A percentile compares a stretch with the other conserved stretches of the same genome.
Evolutionary conservation across 768 basidiomycete species (phyloP).

Genomic region (Calocybe indica): DNA sequence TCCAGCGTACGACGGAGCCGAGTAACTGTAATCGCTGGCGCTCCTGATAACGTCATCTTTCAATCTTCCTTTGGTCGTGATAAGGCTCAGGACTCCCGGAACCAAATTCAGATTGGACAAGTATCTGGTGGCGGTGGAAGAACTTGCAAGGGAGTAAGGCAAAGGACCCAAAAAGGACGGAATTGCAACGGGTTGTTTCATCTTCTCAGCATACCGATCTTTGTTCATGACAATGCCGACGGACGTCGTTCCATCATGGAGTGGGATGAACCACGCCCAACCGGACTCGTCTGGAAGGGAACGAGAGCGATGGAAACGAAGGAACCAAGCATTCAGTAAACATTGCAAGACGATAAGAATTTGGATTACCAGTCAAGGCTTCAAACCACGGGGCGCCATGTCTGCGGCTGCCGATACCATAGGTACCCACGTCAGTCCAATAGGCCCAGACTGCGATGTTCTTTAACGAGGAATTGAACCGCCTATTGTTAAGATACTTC

Average conservation of each 20-base stretch:
- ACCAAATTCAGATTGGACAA: conserved; percentile 37
- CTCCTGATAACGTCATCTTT: conserved; percentile 40
- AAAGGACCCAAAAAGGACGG: conserved; percentile 20
- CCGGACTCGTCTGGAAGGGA: conserved; percentile 45
- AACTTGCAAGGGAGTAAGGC: conserved; percentile 12
- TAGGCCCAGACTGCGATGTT: conserved; percentile 81
- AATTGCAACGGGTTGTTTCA: conserved; percentile 18
- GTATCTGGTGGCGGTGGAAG: conserved; percentile 34
- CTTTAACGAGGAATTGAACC: conserved; percentile 60
- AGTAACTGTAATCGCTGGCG: conserved; percentile 62
- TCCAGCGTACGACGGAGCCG: conserved; percentile 51
- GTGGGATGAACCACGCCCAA: conserved; percentile 69
- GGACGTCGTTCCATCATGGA: conserved; percentile 60
- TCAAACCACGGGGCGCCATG: conserved; percentile 67
- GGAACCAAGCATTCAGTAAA: background rate
- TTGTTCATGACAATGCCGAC: conserved; percentile 61
- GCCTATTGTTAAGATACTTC: conserved; percentile 63
- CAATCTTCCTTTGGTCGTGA: conserved; percentile 31
- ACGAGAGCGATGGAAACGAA: background rate
- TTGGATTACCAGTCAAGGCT: conserved; percentile 53
- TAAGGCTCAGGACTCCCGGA: conserved; percentile 38
- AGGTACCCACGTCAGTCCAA: conserved; percentile 51
- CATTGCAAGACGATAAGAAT: background rate
- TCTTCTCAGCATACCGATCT: conserved; percentile 35
- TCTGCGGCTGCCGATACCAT: conserved; percentile 41